Conservation (phyloP, 345 rosid genomes). For the Melaleuca alternifolia region DNA sequence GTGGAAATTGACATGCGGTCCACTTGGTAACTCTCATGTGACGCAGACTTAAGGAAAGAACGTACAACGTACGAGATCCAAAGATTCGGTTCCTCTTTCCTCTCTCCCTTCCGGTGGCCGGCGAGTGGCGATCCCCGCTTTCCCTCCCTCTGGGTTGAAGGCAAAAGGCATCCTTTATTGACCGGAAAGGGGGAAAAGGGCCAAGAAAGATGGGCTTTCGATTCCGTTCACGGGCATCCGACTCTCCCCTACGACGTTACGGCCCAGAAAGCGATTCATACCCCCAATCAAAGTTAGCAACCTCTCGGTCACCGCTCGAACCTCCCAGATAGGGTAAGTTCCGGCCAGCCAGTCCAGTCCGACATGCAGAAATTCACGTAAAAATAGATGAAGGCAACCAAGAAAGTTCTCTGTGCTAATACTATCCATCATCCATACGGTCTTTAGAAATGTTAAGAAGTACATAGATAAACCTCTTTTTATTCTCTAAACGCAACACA, state of each 20-base stretch:
- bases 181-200: background rate
- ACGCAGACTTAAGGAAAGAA: rapidly evolving
- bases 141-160: background rate
- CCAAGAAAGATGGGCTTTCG: background rate
- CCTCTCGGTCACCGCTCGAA: too few species aligned
- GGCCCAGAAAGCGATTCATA: background rate
- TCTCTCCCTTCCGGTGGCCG: background rate
- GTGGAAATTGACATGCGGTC: background rate
- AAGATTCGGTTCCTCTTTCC: background rate
- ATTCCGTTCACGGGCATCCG: background rate
- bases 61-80: background rate
- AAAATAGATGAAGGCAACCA: too few species aligned
- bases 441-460: too few species aligned
- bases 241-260: background rate
- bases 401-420: too few species aligned
- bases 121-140: background rate
- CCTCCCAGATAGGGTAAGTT: too few species aligned
- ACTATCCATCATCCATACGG: too few species aligned
- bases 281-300: background rate
- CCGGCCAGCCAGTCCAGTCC: too few species aligned
- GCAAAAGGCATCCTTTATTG: background rate
- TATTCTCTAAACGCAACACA: too few species aligned
- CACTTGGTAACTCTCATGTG: background rate
- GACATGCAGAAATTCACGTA: too few species aligned
- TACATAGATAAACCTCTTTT: too few species aligned